Conservation (phyloP, 2,329 filamentous ascomycete genomes). For the Fusarium hostae region DNA sequence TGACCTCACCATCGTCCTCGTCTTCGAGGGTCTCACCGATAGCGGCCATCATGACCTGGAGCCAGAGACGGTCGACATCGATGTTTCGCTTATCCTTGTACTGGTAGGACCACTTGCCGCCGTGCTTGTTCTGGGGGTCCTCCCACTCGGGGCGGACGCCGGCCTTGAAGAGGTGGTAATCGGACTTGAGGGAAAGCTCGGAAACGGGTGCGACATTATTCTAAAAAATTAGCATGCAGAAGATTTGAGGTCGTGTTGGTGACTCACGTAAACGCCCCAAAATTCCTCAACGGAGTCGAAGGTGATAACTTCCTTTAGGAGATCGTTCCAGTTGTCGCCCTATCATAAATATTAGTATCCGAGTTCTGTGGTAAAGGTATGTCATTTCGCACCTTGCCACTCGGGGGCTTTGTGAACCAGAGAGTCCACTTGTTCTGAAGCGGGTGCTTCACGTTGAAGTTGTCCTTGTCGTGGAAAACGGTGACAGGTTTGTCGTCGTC, state of each 20-base stretch:
- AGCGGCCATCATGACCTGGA: constrained; percentile 94
- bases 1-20: constrained; percentile 94
- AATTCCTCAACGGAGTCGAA: constrained; percentile 99
- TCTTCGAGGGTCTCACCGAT: constrained; percentile 98
- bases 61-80: constrained; percentile 95
- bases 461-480: constrained; percentile 97
- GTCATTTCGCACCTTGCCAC: constrained; percentile 78
- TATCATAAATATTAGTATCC: constrained; percentile 52
- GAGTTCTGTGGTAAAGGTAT: background rate
- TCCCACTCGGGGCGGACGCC: constrained; percentile 99
- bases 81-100: constrained; percentile 96
- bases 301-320: constrained; percentile 97
- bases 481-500: constrained; percentile 77
- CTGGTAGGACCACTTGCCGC: constrained; percentile 98
- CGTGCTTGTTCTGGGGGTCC: constrained; percentile 98
- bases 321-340: constrained; percentile 98
- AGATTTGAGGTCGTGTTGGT: background rate
- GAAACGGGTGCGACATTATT: constrained; percentile 99
- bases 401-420: constrained; percentile 99
- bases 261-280: constrained; percentile 97
- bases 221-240: constrained; percentile 58
- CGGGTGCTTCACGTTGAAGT: constrained; percentile 99
- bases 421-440: constrained; percentile 98
- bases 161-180: constrained; percentile 99
- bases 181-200: constrained; percentile 95